Evolutionary conservation across 257 asterid genomes (phyloP), one percentile per base, ranked within the genome.

Genomic region (Ligustrum vulgare): DNA sequence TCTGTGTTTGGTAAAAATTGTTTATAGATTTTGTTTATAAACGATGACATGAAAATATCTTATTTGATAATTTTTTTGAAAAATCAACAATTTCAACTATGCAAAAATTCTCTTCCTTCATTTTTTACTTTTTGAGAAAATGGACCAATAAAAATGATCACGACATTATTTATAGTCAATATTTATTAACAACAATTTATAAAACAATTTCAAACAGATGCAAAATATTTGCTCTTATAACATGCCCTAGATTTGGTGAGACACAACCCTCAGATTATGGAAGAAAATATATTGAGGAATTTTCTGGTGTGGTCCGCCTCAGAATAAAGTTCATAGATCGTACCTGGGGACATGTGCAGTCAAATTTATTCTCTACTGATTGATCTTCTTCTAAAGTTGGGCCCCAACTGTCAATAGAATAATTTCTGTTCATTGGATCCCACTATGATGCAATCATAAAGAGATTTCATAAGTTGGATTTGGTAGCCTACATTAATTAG

Each of bases 291-390:
- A 37, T n/a, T 56, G 31, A 20, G 43, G 22, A 71, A 31, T 32
- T 76, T 25, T 28, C 0, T 3, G 33, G 67, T 32, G 36, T 69
- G 75, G 75, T 70, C 80, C 75, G 34, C 8, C 25, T 36, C 58
- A 58, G 66, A 51, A 79, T 67, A 45, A 75, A 72, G 70, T 75
- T 82, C 77, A 66, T 67, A 33, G 73, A 77, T 77, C 67, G 76
- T 64, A 64, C 87, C 49, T 82, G 62, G 89, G 67, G 35, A 72
- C 6, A 2, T 20, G 86, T 83, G 89, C 83, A 81, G 89, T 84
- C 86, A 87, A 87, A 79, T 73, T 74, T 75, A 82, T 66, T 71
- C 64, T 4, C 65, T 39, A 80, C 76, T 74, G 78, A 76, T 73
- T 72, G 73, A 69, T 25, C 66, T 70, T 15, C 39, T 8, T 49